Base-by-base conservation (phyloP, 164 flowering plant species). In the grape (Vitis vinifera) region DNA sequence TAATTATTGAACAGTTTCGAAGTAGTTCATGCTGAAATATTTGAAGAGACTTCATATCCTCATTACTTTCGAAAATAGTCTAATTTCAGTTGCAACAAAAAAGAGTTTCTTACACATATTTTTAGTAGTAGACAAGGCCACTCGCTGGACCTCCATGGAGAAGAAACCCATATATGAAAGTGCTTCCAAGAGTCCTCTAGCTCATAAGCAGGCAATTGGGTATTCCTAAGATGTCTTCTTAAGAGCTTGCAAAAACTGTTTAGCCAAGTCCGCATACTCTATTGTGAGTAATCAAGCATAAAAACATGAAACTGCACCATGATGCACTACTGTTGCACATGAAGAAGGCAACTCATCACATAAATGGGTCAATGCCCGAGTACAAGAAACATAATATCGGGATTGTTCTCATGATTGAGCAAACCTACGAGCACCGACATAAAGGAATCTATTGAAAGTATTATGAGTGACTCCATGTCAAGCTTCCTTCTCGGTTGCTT, bases 41-140 rank as follows among this genome's bases (percentile, higher is more conserved):
- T 23, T 23, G 1, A 23, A 23, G 27, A 23, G 27, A 23, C 27
- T 23, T 1, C 27, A 23, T 23, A 23, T 23, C 27, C 27, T 23
- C 27, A 23, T 23, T 23, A 1, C 27, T 23, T 23, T 1, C 27
- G 0, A 23, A 23, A 23, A 23, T 1, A 23, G 27, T 23, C 27
- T 1, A 23, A 23, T 23, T 23, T 23, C 27, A 66, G 99, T 86
- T 27, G 99, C 98, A 91, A 93, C 99, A 4, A 97, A 88, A 68
- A 98, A 95, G 52, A 93, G 97, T 69, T 96, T 96, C 87, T 90
- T 96, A 83, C 99, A 96, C 90, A 96, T 96, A 80, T 96, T 96
- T 76, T 97, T 97, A 76, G 99, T 98, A 76, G 99, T 96, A 56
- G 97, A 86, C 49, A 96, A 68, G 69, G 99, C 99, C 47, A 96